Evolutionary conservation across 1,284 basidiomycete genomes (phyloP), one percentile per base, ranked within the genome.

Genomic region (Xerocomus amazonicus): DNA sequence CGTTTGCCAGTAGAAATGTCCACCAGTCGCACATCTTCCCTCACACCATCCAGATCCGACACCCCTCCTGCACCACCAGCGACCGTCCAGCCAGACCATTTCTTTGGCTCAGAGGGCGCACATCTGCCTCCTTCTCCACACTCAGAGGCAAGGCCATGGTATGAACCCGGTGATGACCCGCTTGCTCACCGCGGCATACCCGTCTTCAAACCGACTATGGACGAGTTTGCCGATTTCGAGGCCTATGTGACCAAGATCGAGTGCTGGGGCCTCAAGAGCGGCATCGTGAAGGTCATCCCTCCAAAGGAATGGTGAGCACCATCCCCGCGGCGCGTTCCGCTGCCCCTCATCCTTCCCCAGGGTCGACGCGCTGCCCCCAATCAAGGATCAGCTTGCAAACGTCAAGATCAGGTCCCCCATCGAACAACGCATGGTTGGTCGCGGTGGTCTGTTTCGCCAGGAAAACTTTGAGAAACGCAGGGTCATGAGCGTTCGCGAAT

Each of bases 241-340:
- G 82, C 68, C 4, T 97, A 93, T 67, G 87, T 96, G 79, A 84
- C 81, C 55, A 80, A 71, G 52, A 79, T 97, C 35, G 91, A 93
- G 65, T 79, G 81, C 49, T 97, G 95, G 90, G 94, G 94, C 0
- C 79, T 78, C 67, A 77, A 78, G 48, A 92, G 90, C 57, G 93
- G 94, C 17, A 95, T 97, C 53, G 86, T 94, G 55, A 97, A 97
- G 71, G 81, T 97, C 56, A 87, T 97, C 54, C 94, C 94, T 36
- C 94, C 94, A 2, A 81, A 84, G 61, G 90, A 95, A 76, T 97
- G 95, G 94, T 90, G 54, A 64, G 84, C 74, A 27, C 6, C n/a
- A 1, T 43, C 33, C 16, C 13, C 9, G 3, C 9, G 16, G 28
- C 53, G 42, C 40, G 32, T 23, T 23, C 23, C 29, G 16, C 26